Conservation (phyloP, 768 basidiomycete species). For the Lepiota venenata region DNA sequence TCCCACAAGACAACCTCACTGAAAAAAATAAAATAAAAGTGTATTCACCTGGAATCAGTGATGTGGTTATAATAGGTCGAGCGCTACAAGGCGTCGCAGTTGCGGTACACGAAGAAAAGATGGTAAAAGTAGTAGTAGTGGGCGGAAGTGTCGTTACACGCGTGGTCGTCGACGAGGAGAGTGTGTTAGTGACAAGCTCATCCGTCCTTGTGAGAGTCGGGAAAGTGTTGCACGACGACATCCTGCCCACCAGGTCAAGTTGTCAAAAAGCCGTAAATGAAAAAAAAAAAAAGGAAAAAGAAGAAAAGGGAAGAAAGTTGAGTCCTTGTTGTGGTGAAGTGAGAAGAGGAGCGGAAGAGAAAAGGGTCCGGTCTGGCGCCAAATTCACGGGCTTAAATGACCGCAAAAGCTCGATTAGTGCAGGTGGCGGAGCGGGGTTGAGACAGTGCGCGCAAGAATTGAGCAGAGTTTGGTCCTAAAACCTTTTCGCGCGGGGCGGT, state of each 20-base stretch:
- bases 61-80: not conserved
- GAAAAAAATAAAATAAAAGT: not conserved
- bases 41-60: conserved; percentile 6
- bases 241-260: not conserved
- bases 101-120: conserved; percentile 4
- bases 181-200: conserved; percentile 4
- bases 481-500: not conserved
- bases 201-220: conserved; percentile 9
- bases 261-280: conserved; percentile 17
- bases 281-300: not conserved
- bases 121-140: conserved; percentile 3
- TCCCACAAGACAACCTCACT: not conserved
- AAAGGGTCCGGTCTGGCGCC: not conserved
- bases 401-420: not conserved
- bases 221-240: conserved; percentile 10
- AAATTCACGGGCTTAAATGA: conserved; percentile 4
- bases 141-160: conserved; percentile 12
- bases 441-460: not conserved
- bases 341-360: not conserved
- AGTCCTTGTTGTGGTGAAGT: not conserved
- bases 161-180: conserved; percentile 8
- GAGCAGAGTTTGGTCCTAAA: not conserved
- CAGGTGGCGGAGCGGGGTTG: not conserved
- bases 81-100: not conserved
- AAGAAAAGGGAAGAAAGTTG: too few species aligned